Conservation (phyloP, 495 filamentous ascomycete species). For the Letharia columbiana region DNA sequence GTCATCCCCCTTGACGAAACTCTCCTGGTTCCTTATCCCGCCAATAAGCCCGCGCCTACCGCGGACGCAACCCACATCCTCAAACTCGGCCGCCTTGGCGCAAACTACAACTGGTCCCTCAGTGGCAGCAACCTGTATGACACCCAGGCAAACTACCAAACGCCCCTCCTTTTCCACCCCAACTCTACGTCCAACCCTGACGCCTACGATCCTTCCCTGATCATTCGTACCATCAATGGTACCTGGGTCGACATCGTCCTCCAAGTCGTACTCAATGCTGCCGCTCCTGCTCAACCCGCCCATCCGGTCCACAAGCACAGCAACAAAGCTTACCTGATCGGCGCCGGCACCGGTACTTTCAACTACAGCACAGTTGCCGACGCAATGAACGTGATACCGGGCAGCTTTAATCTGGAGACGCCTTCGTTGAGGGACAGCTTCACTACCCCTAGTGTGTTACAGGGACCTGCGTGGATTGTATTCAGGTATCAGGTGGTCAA, state of each 20-base stretch:
- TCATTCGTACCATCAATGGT: conserved; percentile 19
- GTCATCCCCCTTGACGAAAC: conserved; percentile 28
- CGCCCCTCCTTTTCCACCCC: conserved; percentile 21
- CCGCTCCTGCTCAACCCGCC: conserved; percentile 25
- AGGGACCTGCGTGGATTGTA: conserved; percentile 41
- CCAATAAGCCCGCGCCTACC: conserved; percentile 6
- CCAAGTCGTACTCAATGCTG: conserved; percentile 8
- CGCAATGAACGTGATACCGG: conserved; percentile 38
- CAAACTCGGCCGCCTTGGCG: conserved; percentile 17
- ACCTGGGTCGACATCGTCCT: conserved; percentile 24
- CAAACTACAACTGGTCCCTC: conserved; percentile 12
- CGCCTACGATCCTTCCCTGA: conserved; percentile 9
- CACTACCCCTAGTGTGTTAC: conserved; percentile 27
- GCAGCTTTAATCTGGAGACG: conserved; percentile 46
- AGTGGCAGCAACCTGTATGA: conserved; percentile 18
- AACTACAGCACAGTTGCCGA: conserved; percentile 44
- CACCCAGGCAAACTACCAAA: conserved; percentile 10
- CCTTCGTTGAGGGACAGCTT: conserved; percentile 46
- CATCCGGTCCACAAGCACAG: conserved; percentile 59
- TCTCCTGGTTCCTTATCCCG: conserved; percentile 13
- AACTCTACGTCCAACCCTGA: conserved; percentile 4
- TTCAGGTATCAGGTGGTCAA: conserved; percentile 51
- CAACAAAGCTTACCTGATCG: conserved; percentile 51
- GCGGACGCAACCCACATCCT: conserved; percentile 20
- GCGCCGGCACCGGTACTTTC: conserved; percentile 41